Base-by-base conservation (phyloP, 208 protist genomes). In the Trypanosoma congolense region DNA sequence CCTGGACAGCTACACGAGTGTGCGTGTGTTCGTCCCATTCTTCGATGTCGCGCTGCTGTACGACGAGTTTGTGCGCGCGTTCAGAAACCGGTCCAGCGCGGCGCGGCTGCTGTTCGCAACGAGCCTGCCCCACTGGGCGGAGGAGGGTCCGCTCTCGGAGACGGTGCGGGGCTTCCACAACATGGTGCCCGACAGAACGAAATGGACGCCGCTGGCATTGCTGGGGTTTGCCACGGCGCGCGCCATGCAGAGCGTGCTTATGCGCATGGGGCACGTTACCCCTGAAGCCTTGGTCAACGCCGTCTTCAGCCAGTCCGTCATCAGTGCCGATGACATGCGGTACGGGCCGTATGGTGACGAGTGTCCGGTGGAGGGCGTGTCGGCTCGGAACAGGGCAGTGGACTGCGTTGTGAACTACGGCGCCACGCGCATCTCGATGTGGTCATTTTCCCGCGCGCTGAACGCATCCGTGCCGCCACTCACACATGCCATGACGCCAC, bases 61-160 rank as follows among this genome's bases (percentile, higher is more conserved):
- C 55, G 18, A 24, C 24, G 18, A 64, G 2, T 46, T 87, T 12
- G 49, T 68, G 4, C 14, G 1, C 10, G 62, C 58, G 41, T 78
- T 81, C 31, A 12, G 21, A 2, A 38, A 9, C 2, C 3, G 19
- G 5, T 6, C n/a, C 18, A 38, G 35, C n/a, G 54, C 61, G 4
- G 45, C 36, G 29, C 75, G 75, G 1, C 24, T 79, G 31, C 28
- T 74, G 35, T 69, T 74, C 21, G 22, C 78, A 25, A 78, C 52
- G 24, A 87, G 65, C 41, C 36, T 87, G 52, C 79, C 75, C 14
- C 60, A 75, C 25, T 82, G 75, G 79, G 57, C 33, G 10, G 72
- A 82, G 42, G 43, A 48, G 2, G 38, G 54, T 28, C 38, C 55
- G 8, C 22, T 18, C 0, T 67, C 46, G 3, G 25, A 30, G 28